Conservation (phyloP, 1,139 yeast genomes). For the Lodderomyces oxycetoniae region DNA sequence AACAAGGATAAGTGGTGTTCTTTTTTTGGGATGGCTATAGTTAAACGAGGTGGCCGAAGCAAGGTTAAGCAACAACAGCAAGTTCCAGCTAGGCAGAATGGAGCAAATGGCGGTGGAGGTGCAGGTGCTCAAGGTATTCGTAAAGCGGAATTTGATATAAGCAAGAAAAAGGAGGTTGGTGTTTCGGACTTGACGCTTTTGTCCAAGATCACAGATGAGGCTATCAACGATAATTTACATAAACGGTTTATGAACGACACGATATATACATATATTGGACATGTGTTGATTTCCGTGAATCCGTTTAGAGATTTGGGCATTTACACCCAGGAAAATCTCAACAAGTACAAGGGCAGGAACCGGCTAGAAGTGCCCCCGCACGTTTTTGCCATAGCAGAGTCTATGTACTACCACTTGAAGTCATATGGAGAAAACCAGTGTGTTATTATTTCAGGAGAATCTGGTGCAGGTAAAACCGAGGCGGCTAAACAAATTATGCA, state of each 20-base stretch:
- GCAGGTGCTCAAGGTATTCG: slow-evolving; percentile 47
- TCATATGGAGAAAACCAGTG: slow-evolving; percentile 94
- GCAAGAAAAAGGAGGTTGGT: slow-evolving; percentile 94
- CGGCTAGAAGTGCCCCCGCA: slow-evolving; percentile 98
- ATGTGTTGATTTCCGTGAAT: slow-evolving; percentile 88
- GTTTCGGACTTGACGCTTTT: slow-evolving; percentile 90
- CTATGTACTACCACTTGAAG: slow-evolving; percentile 94
- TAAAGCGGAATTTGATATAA: slow-evolving; percentile 86
- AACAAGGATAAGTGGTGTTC: background rate
- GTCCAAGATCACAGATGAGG: slow-evolving; percentile 83
- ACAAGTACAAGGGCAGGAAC: slow-evolving; percentile 83
- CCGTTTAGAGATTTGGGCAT: slow-evolving; percentile 97
- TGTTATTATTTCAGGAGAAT: slow-evolving; percentile 97
- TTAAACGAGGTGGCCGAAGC: slow-evolving; percentile 68
- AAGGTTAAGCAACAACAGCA: slow-evolving; percentile 53
- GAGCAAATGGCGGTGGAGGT: slow-evolving; percentile 7
- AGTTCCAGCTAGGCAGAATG: slow-evolving; percentile 48
- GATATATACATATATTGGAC: slow-evolving; percentile 85
- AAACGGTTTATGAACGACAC: slow-evolving; percentile 86
- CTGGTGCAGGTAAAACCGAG: slow-evolving; percentile 99
- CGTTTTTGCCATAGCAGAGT: slow-evolving; percentile 95
- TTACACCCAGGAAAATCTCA: slow-evolving; percentile 72
- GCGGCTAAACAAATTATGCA: slow-evolving; percentile 99
- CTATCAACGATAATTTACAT: slow-evolving; percentile 87
- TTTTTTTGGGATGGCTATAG: slow-evolving; percentile 57